These are phyloP conservation scores for Alloteropsis angusta DNA, from an alignment of 202 grass and related monocot genomes.

Conservation along the genomic window DNA sequence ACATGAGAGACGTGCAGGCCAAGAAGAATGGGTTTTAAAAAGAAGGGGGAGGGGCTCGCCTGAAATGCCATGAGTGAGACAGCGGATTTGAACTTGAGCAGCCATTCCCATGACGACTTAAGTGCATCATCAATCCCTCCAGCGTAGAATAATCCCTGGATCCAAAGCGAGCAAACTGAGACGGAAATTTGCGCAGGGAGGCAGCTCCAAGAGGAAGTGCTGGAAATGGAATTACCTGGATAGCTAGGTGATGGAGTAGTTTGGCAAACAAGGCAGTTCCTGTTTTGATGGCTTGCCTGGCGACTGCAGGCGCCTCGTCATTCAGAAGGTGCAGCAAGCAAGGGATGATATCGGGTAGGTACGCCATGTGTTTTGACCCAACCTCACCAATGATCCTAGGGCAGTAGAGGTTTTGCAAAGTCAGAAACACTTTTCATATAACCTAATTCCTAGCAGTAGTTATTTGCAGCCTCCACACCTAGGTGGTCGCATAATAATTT, in stretches of 20 bases:
- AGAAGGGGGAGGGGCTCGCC: slow-evolving; percentile 19
- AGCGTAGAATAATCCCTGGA: slow-evolving; percentile 65
- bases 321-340: slow-evolving; percentile 57
- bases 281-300: slow-evolving; percentile 77
- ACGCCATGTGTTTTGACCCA: slow-evolving; percentile 45
- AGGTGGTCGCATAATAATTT: neutral
- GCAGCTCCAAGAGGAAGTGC: neutral
- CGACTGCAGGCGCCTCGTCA: slow-evolving; percentile 65
- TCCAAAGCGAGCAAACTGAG: slow-evolving; percentile 4
- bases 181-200: neutral
- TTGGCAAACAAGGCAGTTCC: slow-evolving; percentile 60
- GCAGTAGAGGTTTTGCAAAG: neutral
- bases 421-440: neutral
- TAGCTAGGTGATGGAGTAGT: slow-evolving; percentile 57
- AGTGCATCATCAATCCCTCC: slow-evolving; percentile 57
- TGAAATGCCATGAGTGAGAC: slow-evolving; percentile 58
- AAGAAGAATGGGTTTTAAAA: slow-evolving; percentile 21
- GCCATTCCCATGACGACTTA: slow-evolving; percentile 66
- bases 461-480: neutral
- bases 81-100: slow-evolving; percentile 68
- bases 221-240: slow-evolving; percentile 47
- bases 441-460: neutral
- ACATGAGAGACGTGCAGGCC: slow-evolving; percentile 2
- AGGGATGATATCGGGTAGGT: slow-evolving; percentile 59
- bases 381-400: slow-evolving; percentile 83